These are phyloP conservation scores for Oxalis stricta DNA, from an alignment of 441 rosid genomes.

Conservation along the genomic window DNA sequence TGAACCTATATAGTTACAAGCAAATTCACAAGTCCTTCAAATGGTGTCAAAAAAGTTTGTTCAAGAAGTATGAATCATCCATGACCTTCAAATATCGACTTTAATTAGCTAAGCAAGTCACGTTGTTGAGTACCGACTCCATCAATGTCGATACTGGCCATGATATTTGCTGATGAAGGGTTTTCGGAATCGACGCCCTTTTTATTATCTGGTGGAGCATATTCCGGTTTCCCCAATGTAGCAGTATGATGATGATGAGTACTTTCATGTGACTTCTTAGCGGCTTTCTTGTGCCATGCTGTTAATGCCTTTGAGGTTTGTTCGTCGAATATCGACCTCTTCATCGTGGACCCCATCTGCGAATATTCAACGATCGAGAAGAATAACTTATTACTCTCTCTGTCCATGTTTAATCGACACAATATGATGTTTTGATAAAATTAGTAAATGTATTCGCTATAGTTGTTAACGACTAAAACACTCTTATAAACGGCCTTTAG, in stretches of 20 bases:
- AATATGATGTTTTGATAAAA: too few relatives aligned
- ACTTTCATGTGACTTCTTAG: conserved; percentile 33
- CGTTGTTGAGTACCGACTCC: conserved; percentile 14
- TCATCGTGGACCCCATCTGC: conserved; percentile 98
- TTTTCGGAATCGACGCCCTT: not conserved
- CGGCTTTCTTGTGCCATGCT: conserved; percentile 71
- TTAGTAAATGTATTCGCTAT: too few relatives aligned
- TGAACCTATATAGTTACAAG: too few relatives aligned
- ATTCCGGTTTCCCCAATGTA: not conserved
- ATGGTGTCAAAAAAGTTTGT: too few relatives aligned
- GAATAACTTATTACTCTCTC: too few relatives aligned
- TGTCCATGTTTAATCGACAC: too few relatives aligned
- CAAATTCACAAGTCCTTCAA: too few relatives aligned
- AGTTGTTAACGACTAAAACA: too few relatives aligned
- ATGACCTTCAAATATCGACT: too few relatives aligned
- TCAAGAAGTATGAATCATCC: too few relatives aligned
- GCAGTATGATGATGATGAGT: too few relatives aligned
- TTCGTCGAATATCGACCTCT: conserved; percentile 79
- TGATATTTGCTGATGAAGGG: conserved; percentile 24
- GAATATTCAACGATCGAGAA: not conserved
- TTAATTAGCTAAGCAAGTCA: conserved; percentile 29
- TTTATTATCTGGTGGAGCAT: not conserved
- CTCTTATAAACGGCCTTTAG: too few relatives aligned
- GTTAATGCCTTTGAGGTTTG: conserved; percentile 75
- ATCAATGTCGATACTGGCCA: conserved; percentile 31